phyloP scores from a whole-genome alignment of 73 alveolate genomes.

The Uronychia setigera region DNA sequence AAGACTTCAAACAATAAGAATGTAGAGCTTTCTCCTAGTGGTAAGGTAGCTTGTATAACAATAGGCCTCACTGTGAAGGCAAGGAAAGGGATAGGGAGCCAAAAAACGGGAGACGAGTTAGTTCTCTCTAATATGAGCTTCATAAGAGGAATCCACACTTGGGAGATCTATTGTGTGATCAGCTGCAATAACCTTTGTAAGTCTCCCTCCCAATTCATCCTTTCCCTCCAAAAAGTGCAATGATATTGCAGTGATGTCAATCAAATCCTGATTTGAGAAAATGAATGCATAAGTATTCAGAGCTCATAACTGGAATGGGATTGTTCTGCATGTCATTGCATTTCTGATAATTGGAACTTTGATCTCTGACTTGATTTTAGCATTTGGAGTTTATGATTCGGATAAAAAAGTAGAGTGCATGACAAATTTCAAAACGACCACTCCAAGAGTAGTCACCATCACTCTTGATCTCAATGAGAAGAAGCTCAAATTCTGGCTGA shows the following conservation, averaged over 20 bases:
- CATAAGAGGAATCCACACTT: constrained; percentile 35
- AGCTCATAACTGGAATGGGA: neutral
- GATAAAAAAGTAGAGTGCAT: constrained; percentile 6
- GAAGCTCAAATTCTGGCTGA: constrained; percentile 48
- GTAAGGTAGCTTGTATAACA: neutral
- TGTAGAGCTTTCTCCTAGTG: constrained; percentile 4
- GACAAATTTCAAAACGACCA: constrained; percentile 32
- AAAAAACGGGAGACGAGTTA: constrained; percentile 20
- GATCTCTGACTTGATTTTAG: constrained; percentile 6
- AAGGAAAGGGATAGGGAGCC: neutral
- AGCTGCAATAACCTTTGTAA: constrained; percentile 47
- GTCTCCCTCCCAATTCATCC: neutral
- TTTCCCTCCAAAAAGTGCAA: too few species aligned
- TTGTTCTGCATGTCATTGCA: too few species aligned
- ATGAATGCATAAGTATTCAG: neutral
- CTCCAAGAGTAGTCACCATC: constrained; percentile 45
- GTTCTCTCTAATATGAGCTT: constrained; percentile 47
- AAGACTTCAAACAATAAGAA: neutral
- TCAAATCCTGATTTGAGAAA: neutral
- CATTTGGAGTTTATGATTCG: constrained; percentile 44
- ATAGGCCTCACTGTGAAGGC: neutral
- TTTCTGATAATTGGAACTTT: neutral
- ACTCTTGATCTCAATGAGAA: constrained; percentile 36
- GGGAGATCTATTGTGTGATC: constrained; percentile 47
- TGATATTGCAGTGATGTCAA: too few species aligned